These are phyloP conservation scores for Cochlearia excelsa DNA, from an alignment of 345 rosid species.

Conservation along the genomic window DNA sequence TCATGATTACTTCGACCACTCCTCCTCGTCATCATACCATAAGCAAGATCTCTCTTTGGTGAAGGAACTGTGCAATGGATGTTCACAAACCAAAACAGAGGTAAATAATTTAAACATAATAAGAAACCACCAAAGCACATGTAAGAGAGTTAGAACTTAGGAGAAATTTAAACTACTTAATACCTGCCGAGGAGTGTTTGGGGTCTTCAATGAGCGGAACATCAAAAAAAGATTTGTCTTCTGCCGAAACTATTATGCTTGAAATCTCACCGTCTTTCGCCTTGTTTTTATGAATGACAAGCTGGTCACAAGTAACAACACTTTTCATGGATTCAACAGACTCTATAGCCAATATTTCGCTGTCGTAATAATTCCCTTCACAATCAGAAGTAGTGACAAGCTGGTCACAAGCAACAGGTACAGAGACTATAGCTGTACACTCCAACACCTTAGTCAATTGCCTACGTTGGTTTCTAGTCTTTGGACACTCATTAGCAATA, in stretches of 20 bases:
- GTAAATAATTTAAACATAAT: not conserved
- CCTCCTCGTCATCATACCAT: not conserved
- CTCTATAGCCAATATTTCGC: conserved; percentile 19
- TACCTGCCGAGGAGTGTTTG: conserved; percentile 60
- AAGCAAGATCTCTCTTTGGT: not conserved
- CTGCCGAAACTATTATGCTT: conserved; percentile 41
- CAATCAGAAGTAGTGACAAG: conserved; percentile 54
- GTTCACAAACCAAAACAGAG: not conserved
- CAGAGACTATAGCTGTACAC: conserved; percentile 68
- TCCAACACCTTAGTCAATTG: conserved; percentile 79
- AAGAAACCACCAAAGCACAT: not conserved
- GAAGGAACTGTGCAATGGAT: not conserved
- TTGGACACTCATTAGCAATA: conserved; percentile 54
- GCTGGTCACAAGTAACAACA: conserved; percentile 45
- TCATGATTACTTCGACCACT: conserved; percentile 34
- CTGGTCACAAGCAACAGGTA: conserved; percentile 62
- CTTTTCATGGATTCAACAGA: too few species aligned
- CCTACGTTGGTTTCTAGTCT: conserved; percentile 63
- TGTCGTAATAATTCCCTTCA: conserved; percentile 48
- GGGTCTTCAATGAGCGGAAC: conserved; percentile 73
- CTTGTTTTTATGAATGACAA: conserved; percentile 49
- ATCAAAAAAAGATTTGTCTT: conserved; percentile 60
- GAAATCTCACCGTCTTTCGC: conserved; percentile 57
- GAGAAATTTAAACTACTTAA: conserved; percentile 2
- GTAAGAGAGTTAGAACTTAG: not conserved